These are phyloP conservation scores for Hyphodiscus sp. DNA, from an alignment of 2,329 filamentous ascomycete species.

Conservation along the genomic window DNA sequence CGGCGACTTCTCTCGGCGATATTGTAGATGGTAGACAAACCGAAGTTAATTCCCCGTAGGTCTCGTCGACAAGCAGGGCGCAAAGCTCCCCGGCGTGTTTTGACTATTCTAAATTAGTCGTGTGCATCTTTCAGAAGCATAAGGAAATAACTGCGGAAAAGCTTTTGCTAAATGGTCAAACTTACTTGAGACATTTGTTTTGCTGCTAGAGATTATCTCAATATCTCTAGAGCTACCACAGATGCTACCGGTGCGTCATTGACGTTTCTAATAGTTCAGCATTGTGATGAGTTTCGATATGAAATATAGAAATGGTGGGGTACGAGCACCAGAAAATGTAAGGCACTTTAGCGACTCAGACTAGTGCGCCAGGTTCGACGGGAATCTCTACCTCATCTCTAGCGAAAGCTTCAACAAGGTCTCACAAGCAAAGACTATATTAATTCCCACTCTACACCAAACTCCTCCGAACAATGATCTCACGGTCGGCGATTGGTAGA, in stretches of 20 bases:
- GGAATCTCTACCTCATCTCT: conserved; percentile 5
- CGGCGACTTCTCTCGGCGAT: neutral
- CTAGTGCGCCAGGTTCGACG: neutral
- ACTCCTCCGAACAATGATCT: conserved; percentile 56
- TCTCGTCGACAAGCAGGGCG: conserved; percentile 79
- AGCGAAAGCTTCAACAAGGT: conserved; percentile 16
- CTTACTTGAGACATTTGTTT: conserved; percentile 48
- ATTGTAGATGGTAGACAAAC: conserved; percentile 47
- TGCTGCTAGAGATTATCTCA: conserved; percentile 71
- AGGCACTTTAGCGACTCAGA: neutral
- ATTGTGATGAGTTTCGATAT: conserved; percentile 1
- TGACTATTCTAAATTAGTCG: conserved; percentile 39
- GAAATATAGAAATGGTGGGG: conserved; percentile 14
- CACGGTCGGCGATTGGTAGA: conserved; percentile 58
- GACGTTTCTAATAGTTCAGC: conserved; percentile 12
- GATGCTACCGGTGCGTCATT: conserved; percentile 55
- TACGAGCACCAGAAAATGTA: conserved; percentile 9
- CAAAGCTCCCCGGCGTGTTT: conserved; percentile 82
- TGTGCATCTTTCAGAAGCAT: conserved; percentile 14
- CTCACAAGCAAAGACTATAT: conserved; percentile 12
- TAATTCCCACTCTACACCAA: conserved; percentile 15
- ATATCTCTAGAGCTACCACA: conserved; percentile 69
- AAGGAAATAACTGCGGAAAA: conserved; percentile 18
- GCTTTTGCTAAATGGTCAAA: conserved; percentile 20
- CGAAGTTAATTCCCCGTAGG: conserved; percentile 85